Evolutionary conservation across 140 eudicot species (phyloP).

Genomic region (Ambrosia hybrid): DNA sequence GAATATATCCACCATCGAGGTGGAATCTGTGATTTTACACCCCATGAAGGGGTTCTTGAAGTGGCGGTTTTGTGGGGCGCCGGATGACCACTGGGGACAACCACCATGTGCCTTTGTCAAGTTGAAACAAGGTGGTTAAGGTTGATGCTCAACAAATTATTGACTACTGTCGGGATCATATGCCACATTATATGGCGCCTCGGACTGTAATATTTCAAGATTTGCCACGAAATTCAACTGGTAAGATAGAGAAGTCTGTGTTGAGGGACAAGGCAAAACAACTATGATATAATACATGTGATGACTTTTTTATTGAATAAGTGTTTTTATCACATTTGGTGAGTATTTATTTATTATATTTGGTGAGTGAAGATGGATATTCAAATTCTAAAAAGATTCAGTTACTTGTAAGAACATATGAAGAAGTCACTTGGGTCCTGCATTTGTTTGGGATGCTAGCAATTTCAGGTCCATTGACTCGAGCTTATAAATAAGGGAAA

Average conservation of each 20-base stretch:
- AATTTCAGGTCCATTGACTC: too few species aligned
- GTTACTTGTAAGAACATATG: too few species aligned
- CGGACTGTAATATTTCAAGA: background rate
- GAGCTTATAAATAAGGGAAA: too few species aligned
- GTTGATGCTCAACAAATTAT: background rate
- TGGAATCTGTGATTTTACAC: too few species aligned
- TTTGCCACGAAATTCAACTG: background rate
- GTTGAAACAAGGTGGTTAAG: background rate
- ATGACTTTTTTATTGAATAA: too few species aligned
- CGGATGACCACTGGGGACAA: background rate
- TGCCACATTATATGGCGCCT: conserved; percentile 1
- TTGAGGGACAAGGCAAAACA: background rate
- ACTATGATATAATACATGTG: background rate
- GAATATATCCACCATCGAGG: background rate
- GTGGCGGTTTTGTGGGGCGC: conserved; percentile 5
- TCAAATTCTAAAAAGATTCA: too few species aligned
- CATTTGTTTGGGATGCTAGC: too few species aligned
- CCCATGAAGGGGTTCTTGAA: background rate
- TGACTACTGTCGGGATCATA: background rate
- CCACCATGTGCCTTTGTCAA: background rate
- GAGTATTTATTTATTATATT: too few species aligned
- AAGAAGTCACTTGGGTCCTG: too few species aligned
- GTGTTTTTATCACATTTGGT: too few species aligned
- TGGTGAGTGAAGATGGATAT: too few species aligned
- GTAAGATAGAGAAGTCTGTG: background rate